Conservation (phyloP, 371 early-diverging fungal species). For the Syncephalis fuscata region DNA sequence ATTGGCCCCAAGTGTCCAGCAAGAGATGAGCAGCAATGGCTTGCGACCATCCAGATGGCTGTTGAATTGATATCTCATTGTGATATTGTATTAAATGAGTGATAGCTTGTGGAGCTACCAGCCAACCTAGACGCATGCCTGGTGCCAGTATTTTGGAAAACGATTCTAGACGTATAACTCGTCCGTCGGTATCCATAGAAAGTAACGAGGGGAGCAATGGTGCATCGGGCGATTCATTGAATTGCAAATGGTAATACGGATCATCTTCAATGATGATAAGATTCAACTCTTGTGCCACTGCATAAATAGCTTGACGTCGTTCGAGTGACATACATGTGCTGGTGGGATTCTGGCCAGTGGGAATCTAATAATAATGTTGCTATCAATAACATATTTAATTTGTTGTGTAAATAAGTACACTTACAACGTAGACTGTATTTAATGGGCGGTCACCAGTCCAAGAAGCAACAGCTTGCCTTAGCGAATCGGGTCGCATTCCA, state of each 20-base stretch:
- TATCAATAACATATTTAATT: not conserved
- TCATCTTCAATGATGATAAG: conserved; percentile 62
- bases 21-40: conserved; percentile 34
- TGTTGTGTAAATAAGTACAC: conserved; percentile 2
- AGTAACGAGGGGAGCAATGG: conserved; percentile 9
- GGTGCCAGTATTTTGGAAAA: conserved; percentile 64
- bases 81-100: conserved; percentile 54
- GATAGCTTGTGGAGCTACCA: conserved; percentile 46
- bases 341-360: conserved; percentile 57
- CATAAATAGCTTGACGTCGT: conserved; percentile 40
- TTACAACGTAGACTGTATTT: not conserved
- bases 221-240: conserved; percentile 3
- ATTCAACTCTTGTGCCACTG: conserved; percentile 31
- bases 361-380: conserved; percentile 17
- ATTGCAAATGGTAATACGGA: conserved; percentile 61
- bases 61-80: conserved; percentile 49
- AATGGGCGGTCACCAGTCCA: conserved; percentile 10
- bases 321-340: conserved; percentile 39
- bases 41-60: conserved; percentile 61
- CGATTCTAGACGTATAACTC: conserved; percentile 71
- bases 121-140: conserved; percentile 67
- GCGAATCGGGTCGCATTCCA: conserved; percentile 30
- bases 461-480: conserved; percentile 16
- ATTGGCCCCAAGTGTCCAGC: conserved; percentile 35
- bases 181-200: conserved; percentile 57